Conservation (phyloP, 1,284 basidiomycete genomes). For the Kwoniella shivajii region DNA sequence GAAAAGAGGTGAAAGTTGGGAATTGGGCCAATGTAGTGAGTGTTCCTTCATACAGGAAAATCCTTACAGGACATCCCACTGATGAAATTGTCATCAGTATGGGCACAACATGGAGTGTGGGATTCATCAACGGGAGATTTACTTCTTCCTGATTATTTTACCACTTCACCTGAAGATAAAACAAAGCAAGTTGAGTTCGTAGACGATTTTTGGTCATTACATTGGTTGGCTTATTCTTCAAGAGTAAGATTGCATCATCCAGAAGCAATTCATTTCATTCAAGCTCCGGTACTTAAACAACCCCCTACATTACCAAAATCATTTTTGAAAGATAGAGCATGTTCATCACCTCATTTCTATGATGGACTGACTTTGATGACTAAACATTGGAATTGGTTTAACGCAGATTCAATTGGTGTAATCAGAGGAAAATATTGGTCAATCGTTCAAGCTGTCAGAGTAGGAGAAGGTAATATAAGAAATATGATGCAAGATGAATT, state of each 20-base stretch:
- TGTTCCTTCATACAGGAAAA: too few species aligned
- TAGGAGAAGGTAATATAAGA: conserved; percentile 82
- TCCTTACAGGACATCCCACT: conserved; percentile 19
- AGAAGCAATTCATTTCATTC: conserved; percentile 85
- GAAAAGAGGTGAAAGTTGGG: conserved; percentile 75
- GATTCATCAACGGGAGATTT: conserved; percentile 68
- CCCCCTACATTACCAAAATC: conserved; percentile 65
- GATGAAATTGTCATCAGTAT: conserved; percentile 57
- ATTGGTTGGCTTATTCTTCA: conserved; percentile 67
- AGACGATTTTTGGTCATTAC: conserved; percentile 78
- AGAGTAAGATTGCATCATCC: conserved; percentile 74
- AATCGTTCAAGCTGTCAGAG: conserved; percentile 58
- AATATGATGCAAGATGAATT: conserved; percentile 82
- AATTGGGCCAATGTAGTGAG: conserved; percentile 71
- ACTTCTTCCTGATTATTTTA: conserved; percentile 79
- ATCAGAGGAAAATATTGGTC: conserved; percentile 80
- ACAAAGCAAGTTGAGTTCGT: conserved; percentile 61
- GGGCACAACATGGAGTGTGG: conserved; percentile 95
- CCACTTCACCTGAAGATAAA: conserved; percentile 53
- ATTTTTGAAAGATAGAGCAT: conserved; percentile 70
- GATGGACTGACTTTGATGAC: conserved; percentile 78
- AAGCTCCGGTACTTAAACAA: conserved; percentile 85
- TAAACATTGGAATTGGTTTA: conserved; percentile 94
- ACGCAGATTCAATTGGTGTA: conserved; percentile 68
- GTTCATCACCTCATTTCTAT: conserved; percentile 88